Evolutionary conservation across 2,329 filamentous ascomycete genomes (phyloP).

Genomic region (Aureobasidium mangrovei): DNA sequence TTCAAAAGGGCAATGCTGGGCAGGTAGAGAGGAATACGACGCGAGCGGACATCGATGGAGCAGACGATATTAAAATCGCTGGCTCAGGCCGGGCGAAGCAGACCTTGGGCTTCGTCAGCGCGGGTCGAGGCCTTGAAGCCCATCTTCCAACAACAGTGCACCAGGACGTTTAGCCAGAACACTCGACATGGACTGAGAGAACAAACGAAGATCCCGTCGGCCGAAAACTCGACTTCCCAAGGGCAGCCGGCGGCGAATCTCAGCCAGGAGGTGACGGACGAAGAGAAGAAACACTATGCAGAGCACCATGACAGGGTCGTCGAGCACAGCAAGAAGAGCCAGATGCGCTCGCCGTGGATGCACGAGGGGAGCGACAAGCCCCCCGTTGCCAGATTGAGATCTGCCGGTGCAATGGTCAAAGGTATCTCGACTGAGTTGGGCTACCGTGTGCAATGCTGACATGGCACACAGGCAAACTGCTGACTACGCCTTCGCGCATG

Average conservation of each 20-base stretch:
- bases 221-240: constrained; percentile 7
- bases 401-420: constrained; percentile 55
- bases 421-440: constrained; percentile 32
- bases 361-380: constrained; percentile 51
- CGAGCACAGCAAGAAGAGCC: constrained; percentile 44
- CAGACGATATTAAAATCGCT: not conserved
- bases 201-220: not conserved
- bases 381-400: constrained; percentile 44
- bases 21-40: not conserved
- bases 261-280: constrained; percentile 33
- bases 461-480: constrained; percentile 53
- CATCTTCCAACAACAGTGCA: not conserved
- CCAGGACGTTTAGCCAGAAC: not conserved
- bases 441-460: not conserved
- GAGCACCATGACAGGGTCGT: constrained; percentile 36
- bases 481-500: constrained; percentile 71
- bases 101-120: not conserved
- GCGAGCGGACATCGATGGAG: not conserved
- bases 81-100: not conserved
- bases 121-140: not conserved
- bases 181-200: not conserved
- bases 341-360: constrained; percentile 57
- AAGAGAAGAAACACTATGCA: constrained; percentile 32
- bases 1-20: too few relatives aligned
- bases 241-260: constrained; percentile 22